Evolutionary conservation across 1,284 basidiomycete species (phyloP), one percentile per base, ranked within the genome.

Genomic region (Leccinum griseonigrum): DNA sequence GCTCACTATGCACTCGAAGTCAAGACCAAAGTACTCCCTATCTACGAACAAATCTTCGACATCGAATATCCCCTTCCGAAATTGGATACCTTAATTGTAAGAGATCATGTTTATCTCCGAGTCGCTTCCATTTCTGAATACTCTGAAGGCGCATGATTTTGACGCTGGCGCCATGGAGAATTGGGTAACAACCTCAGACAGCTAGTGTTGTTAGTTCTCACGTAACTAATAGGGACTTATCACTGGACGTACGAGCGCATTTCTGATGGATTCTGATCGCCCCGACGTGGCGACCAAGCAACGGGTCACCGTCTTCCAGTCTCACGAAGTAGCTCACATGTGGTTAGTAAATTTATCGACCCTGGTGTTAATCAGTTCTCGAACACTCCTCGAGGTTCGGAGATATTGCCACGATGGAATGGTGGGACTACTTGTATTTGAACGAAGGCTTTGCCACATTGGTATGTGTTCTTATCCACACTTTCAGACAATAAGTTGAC

Each of bases 141-240:
- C 16, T 56, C 29, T 63, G 18, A 63, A 88, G 83, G 92, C 85
- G 6, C 86, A 85, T 63, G 94, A 97, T 74, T 97, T 97, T 67
- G 95, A 97, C 73, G 89, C 91, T 36, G 94, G 86, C 58, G 95
- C 94, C 3, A 97, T 96, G 95, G 95, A 98, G 79, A 97, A 97
- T 75, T 95, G 93, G 90, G 83, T 81, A 71, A 54, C 4, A 10
- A 28, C 11, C 3, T 53, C 31, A 3, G 53, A 18, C 9, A 43
- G 10, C 59, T n/a, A 6, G 11, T n/a, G 8, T 54, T 56, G 14
- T 29, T 18, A 32, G 34, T 5, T 58, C 60, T 63, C 29, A 62
- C 26, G 3, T 2, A 13, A 16, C 54, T 38, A 11, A 13, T 53
- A 83, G 86, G 94, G 95, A 61, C 79, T 98, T 62, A 97, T 98